Conservation (phyloP, 108 stramenopile genomes). For the Pseudonitzschia delicatissima region DNA sequence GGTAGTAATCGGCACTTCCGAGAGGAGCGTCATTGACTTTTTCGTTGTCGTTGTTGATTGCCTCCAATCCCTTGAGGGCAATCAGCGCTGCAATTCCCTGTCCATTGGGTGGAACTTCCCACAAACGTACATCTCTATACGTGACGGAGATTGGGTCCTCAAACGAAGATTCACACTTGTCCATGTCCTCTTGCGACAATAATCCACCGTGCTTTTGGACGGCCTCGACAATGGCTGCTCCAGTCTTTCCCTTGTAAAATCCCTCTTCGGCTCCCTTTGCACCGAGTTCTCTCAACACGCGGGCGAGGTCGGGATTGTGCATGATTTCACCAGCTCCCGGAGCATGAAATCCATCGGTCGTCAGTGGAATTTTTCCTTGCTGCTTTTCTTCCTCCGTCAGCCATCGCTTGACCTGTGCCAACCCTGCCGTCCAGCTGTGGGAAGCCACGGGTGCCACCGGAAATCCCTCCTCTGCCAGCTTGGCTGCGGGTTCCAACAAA, state of each 20-base stretch:
- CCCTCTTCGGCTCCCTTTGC: conserved; percentile 73
- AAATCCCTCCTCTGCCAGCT: conserved; percentile 91
- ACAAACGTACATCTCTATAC: conserved; percentile 72
- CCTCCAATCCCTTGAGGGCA: conserved; percentile 78
- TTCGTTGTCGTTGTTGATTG: conserved; percentile 39
- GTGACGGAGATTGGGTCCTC: conserved; percentile 72
- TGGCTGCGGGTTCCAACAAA: conserved; percentile 87
- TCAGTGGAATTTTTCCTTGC: conserved; percentile 56
- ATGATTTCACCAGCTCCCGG: conserved; percentile 80
- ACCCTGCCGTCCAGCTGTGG: conserved; percentile 70
- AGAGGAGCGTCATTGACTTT: conserved; percentile 20
- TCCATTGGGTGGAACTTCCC: conserved; percentile 94
- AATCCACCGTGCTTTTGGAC: conserved; percentile 77
- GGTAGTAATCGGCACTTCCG: conserved; percentile 57
- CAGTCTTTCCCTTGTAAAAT: conserved; percentile 86
- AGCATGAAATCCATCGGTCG: conserved; percentile 47
- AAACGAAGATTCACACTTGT: conserved; percentile 62
- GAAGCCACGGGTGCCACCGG: conserved; percentile 88
- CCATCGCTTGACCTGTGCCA: conserved; percentile 62
- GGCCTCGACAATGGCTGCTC: conserved; percentile 78
- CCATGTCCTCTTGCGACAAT: conserved; percentile 85
- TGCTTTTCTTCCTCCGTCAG: conserved; percentile 30
- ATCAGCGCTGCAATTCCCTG: conserved; percentile 93
- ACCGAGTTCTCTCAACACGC: conserved; percentile 79
- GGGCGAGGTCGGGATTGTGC: conserved; percentile 84